Conservation (phyloP, 1,284 basidiomycete genomes). For the Anthracocystis walkeri region DNA sequence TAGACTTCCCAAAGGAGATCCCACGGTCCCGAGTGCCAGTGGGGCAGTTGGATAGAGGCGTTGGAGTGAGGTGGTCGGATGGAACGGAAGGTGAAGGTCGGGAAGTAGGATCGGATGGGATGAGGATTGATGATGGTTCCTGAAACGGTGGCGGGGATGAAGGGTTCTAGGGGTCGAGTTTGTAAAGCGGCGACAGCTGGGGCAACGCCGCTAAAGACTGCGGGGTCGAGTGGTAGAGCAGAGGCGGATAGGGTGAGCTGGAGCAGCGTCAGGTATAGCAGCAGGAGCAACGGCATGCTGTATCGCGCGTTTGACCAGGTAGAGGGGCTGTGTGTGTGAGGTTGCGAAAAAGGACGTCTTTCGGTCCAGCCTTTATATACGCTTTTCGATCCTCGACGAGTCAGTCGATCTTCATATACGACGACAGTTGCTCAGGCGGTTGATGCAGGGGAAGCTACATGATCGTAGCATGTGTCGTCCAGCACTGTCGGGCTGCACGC, state of each 20-base stretch:
- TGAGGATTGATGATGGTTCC: too few species aligned
- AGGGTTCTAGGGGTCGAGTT: background rate
- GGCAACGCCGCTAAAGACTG: background rate
- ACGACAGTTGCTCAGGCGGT: too few species aligned
- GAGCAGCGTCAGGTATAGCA: background rate
- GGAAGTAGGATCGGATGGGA: background rate
- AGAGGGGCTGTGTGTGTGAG: too few species aligned
- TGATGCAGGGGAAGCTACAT: too few species aligned
- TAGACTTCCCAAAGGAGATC: conserved; percentile 9
- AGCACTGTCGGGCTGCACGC: too few species aligned
- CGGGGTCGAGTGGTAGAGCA: background rate
- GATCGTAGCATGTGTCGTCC: too few species aligned
- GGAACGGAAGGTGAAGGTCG: background rate
- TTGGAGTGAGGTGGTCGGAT: background rate
- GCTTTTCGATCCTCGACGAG: too few species aligned
- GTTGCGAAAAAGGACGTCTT: too few species aligned
- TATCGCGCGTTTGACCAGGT: background rate
- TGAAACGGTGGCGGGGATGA: background rate
- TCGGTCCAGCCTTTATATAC: too few species aligned
- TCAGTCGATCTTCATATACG: too few species aligned
- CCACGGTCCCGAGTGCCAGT: conserved; percentile 25
- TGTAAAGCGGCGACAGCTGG: background rate
- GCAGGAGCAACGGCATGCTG: background rate
- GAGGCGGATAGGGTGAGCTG: background rate
- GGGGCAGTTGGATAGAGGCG: background rate